These are phyloP conservation scores for Talaromyces rugulosus DNA, from an alignment of 2,329 filamentous ascomycete genomes.

Conservation along the genomic window DNA sequence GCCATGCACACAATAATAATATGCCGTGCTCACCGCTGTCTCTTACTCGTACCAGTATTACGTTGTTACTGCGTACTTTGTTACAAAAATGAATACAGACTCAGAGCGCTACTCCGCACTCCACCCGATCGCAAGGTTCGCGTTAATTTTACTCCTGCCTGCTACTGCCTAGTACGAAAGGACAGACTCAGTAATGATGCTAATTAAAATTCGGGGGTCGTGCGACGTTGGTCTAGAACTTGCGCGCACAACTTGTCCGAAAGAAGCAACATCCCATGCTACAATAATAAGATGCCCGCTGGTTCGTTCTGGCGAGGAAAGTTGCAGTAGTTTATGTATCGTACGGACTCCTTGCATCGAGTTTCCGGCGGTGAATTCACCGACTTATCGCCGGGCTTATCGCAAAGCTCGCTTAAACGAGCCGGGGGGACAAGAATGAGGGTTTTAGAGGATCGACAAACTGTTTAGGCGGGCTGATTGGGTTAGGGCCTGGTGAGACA, in stretches of 20 bases:
- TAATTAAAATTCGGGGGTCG: not conserved
- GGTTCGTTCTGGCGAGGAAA: too few relatives aligned
- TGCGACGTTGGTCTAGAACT: not conserved
- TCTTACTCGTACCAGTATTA: too few relatives aligned
- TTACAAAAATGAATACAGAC: not conserved
- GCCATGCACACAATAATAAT: too few relatives aligned
- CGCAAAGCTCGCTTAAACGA: not conserved
- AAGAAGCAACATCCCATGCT: not conserved
- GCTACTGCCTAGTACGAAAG: too few relatives aligned
- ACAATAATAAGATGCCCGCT: too few relatives aligned
- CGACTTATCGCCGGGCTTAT: not conserved
- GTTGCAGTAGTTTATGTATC: too few relatives aligned
- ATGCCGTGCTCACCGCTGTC: too few relatives aligned
- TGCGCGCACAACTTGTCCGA: not conserved
- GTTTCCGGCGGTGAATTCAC: not conserved
- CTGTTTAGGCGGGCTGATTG: too few relatives aligned
- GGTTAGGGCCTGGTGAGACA: not conserved
- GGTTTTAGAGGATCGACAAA: too few relatives aligned
- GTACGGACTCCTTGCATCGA: not conserved
- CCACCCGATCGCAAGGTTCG: not conserved
- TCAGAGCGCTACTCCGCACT: not conserved
- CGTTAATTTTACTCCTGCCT: not conserved
- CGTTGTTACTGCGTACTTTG: not conserved
- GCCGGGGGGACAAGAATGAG: too few relatives aligned
- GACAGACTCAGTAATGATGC: too few relatives aligned